Percentiles rank a stretch among this genome's conserved stretches.
Evolutionary conservation across 169 alveolate species (phyloP).

Genomic region (Plasmodium berghei): DNA sequence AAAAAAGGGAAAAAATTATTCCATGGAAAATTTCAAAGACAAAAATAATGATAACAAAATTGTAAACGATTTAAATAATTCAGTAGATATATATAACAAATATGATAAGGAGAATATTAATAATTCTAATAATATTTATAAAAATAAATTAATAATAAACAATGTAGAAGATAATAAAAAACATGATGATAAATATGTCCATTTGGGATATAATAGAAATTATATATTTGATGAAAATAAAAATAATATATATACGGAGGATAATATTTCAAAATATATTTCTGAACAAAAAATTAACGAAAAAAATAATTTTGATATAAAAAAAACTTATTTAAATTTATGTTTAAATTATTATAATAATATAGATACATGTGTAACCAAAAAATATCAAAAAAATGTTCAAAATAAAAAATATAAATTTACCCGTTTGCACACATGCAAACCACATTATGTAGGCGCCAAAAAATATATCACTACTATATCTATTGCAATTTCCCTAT

Average conservation of each 20-base stretch:
- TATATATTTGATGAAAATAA: slow-evolving; percentile 29
- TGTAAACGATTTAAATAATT: background rate
- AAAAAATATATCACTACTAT: background rate
- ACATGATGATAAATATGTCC: slow-evolving; percentile 55
- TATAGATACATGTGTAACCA: slow-evolving; percentile 45
- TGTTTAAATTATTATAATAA: slow-evolving; percentile 56
- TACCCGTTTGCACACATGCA: slow-evolving; percentile 62
- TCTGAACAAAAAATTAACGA: background rate
- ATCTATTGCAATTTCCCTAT: too few species aligned
- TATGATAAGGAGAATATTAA: slow-evolving; percentile 46
- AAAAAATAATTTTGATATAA: slow-evolving; percentile 6
- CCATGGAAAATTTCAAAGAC: background rate
- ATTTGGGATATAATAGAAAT: slow-evolving; percentile 24
- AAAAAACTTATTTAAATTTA: slow-evolving; percentile 42
- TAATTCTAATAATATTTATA: slow-evolving; percentile 45
- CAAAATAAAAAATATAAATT: slow-evolving; percentile 46
- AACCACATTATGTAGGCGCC: slow-evolving; percentile 58
- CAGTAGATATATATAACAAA: slow-evolving; percentile 29
- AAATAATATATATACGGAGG: slow-evolving; percentile 45
- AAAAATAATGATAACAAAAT: background rate
- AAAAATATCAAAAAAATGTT: slow-evolving; percentile 46
- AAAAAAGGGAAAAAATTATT: background rate
- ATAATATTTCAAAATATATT: slow-evolving; percentile 32
- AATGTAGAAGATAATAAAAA: slow-evolving; percentile 1
- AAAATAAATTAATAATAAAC: slow-evolving; percentile 50